phyloP scores from a whole-genome alignment of 257 asterid species.

The Voacanga thouarsii region DNA sequence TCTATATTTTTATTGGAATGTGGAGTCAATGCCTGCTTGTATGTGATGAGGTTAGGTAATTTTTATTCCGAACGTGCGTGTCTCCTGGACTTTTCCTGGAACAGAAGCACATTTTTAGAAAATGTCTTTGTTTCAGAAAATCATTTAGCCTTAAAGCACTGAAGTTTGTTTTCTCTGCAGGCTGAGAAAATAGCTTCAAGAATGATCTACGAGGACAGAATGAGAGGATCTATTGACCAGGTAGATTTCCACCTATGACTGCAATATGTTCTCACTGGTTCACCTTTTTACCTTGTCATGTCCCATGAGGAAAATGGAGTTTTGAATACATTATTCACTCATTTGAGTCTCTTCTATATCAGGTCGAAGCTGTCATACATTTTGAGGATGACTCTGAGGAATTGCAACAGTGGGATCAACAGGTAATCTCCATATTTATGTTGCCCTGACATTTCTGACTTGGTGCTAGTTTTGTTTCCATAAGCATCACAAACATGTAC shows the following conservation, averaged over 20 bases:
- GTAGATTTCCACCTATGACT: conserved; percentile 27
- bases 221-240: conserved; percentile 99
- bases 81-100: not conserved
- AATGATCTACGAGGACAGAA: conserved; percentile 95
- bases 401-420: conserved; percentile 98
- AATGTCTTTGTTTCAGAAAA: not conserved
- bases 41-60: not conserved
- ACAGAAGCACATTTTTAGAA: not conserved
- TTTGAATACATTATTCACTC: not conserved
- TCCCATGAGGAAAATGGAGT: not conserved
- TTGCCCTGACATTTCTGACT: not conserved
- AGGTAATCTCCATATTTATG: conserved; percentile 40
- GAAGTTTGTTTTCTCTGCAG: conserved; percentile 32
- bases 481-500: not conserved
- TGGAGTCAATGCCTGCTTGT: not conserved
- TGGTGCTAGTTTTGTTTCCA: not conserved
- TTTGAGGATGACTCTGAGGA: conserved; percentile 96
- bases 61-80: not conserved
- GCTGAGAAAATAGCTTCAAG: conserved; percentile 98
- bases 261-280: not conserved
- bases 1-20: not conserved
- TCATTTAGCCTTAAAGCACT: not conserved
- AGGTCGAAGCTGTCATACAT: conserved; percentile 96
- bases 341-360: conserved; percentile 16
- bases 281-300: not conserved